Percentiles rank a stretch among this genome's conserved stretches.
phyloP scores from a whole-genome alignment of 75 land plant genomes.

The Larix kaempferi region DNA sequence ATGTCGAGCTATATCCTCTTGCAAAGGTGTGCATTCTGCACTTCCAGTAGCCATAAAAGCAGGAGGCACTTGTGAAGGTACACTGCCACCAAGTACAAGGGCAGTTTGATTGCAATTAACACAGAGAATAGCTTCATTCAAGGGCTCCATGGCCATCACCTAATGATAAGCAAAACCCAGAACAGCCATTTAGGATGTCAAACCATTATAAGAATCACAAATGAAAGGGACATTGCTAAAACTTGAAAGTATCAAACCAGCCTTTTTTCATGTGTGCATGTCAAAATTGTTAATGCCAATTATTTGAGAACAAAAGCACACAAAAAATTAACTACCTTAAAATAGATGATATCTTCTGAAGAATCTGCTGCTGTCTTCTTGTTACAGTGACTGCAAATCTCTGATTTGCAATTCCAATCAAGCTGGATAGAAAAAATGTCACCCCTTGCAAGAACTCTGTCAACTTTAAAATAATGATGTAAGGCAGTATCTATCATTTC shows the following conservation, averaged over 20 bases:
- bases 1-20: constrained; percentile 39
- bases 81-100: constrained; percentile 73
- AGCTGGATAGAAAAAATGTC: constrained; percentile 64
- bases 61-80: constrained; percentile 72
- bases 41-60: constrained; percentile 19
- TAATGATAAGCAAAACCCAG: constrained; percentile 16
- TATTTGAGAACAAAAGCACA: neutral
- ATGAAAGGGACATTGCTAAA: neutral
- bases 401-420: constrained; percentile 51
- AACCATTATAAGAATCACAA: neutral
- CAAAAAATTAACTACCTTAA: constrained; percentile 46
- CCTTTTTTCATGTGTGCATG: neutral
- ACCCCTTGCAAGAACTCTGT: constrained; percentile 70
- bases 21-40: constrained; percentile 31
- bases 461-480: constrained; percentile 56
- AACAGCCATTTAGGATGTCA: neutral
- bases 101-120: constrained; percentile 67
- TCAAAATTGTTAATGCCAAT: neutral
- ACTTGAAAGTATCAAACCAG: neutral
- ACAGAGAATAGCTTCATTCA: constrained; percentile 59
- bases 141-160: constrained; percentile 86
- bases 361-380: neutral
- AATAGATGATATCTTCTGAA: constrained; percentile 29
- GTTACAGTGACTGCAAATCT: constrained; percentile 36
- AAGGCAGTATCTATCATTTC: constrained; percentile 69